phyloP scores from a whole-genome alignment of 371 early-diverging fungal genomes.

The Gilbertella persicaria region DNA sequence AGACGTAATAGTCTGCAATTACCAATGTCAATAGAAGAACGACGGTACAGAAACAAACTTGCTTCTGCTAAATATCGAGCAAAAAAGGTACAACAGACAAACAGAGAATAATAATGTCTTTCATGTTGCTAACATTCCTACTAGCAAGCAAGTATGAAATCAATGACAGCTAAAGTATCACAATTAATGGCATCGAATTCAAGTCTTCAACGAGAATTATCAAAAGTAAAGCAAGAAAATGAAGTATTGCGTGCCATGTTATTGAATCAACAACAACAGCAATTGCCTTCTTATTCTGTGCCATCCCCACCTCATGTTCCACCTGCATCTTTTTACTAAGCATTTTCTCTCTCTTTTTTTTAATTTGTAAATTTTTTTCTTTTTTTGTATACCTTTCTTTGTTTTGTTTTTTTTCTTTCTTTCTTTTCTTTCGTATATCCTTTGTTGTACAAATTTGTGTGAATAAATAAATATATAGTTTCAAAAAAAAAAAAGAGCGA shows the following conservation, averaged over 20 bases:
- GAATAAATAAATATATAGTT: no score
- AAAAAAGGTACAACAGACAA: slow-evolving; percentile 28
- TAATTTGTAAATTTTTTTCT: no score
- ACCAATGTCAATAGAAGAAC: slow-evolving; percentile 26
- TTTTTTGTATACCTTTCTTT: no score
- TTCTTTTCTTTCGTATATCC: no score
- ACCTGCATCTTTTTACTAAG: background rate
- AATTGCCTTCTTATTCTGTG: background rate
- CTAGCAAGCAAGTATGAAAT: slow-evolving; percentile 27
- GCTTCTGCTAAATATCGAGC: slow-evolving; percentile 33
- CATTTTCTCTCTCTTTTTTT: no score
- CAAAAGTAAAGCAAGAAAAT: slow-evolving; percentile 26
- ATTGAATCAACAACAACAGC: background rate
- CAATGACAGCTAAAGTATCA: slow-evolving; percentile 19
- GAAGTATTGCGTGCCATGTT: slow-evolving; percentile 23
- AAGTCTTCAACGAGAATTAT: slow-evolving; percentile 16
- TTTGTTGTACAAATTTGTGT: no score
- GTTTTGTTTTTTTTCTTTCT: no score
- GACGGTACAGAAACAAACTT: slow-evolving; percentile 23
- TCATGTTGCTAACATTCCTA: background rate
- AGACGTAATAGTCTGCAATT: slow-evolving; percentile 13
- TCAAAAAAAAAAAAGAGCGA: no score
- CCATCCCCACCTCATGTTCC: background rate
- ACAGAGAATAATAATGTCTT: background rate
- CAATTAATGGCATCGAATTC: slow-evolving; percentile 19